These are phyloP conservation scores for Amphibolis antarctica DNA, from an alignment of 106 monocot genomes.

Conservation along the genomic window DNA sequence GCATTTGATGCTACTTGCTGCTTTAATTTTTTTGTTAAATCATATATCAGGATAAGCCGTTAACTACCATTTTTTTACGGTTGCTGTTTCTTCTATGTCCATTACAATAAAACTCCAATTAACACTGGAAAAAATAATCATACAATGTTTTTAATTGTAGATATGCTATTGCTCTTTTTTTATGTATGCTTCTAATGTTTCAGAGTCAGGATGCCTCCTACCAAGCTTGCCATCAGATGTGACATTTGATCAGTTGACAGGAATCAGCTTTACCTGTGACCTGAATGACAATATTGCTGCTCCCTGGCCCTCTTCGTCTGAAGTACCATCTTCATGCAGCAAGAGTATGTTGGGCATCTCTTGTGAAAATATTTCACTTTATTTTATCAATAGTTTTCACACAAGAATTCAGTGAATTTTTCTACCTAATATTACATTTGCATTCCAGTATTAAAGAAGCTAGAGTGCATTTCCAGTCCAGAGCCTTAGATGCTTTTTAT, in stretches of 20 bases:
- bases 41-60: too few relatives aligned
- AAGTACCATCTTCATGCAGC: conserved; percentile 63
- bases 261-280: conserved; percentile 97
- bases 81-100: too few relatives aligned
- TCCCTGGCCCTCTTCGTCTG: conserved; percentile 78
- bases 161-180: not conserved
- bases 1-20: not conserved
- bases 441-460: not conserved
- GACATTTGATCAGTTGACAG: conserved; percentile 58
- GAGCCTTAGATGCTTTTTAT: too few relatives aligned
- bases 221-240: conserved; percentile 97
- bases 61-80: too few relatives aligned
- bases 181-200: not conserved
- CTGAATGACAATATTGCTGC: conserved; percentile 98
- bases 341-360: conserved; percentile 48
- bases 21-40: too few relatives aligned
- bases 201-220: conserved; percentile 89
- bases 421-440: not conserved
- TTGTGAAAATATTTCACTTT: not conserved
- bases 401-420: not conserved
- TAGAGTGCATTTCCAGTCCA: not conserved
- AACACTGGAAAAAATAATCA: not conserved
- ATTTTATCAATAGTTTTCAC: not conserved
- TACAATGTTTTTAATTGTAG: not conserved
- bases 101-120: not conserved